These are phyloP conservation scores for Colletotrichum magnum DNA, from an alignment of 2,329 filamentous ascomycete genomes.

Conservation along the genomic window DNA sequence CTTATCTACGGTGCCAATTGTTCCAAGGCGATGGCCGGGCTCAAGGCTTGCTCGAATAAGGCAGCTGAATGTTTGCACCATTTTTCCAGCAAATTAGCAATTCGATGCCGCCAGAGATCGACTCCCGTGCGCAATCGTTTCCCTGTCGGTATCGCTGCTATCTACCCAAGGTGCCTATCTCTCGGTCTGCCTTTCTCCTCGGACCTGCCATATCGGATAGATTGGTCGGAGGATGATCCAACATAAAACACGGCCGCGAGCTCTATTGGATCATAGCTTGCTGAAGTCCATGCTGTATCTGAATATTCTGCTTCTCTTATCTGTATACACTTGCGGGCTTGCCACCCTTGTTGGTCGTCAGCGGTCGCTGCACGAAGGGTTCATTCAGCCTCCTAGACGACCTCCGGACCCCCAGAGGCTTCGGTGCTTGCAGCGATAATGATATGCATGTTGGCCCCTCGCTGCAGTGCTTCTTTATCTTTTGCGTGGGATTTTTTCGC, in stretches of 20 bases:
- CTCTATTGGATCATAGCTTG: constrained; percentile 14
- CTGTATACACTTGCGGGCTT: constrained; percentile 4
- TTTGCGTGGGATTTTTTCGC: not conserved
- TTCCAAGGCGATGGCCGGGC: constrained; percentile 21
- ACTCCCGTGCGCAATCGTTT: constrained; percentile 37
- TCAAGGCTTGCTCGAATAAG: constrained; percentile 35
- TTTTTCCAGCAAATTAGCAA: constrained; percentile 37
- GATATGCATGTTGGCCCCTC: constrained; percentile 17
- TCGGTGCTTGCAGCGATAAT: constrained; percentile 12
- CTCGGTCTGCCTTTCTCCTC: constrained; percentile 30
- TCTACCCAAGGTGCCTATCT: constrained; percentile 13
- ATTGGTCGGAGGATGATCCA: not conserved
- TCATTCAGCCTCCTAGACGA: constrained; percentile 3
- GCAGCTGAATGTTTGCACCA: constrained; percentile 40
- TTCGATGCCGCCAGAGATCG: constrained; percentile 38
- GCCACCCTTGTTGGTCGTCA: constrained; percentile 9
- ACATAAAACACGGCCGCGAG: constrained; percentile 1
- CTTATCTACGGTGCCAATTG: constrained; percentile 37
- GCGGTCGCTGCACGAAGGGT: constrained; percentile 2
- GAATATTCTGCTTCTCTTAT: constrained; percentile 6
- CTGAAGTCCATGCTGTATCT: not conserved
- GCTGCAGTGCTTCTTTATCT: constrained; percentile 31
- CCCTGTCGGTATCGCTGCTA: constrained; percentile 37
- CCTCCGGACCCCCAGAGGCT: not conserved
- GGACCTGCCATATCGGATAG: constrained; percentile 37